Percentiles rank a stretch among this genome's conserved stretches.
Evolutionary conservation across 176 grass and related monocot species (phyloP).

Genomic region (Areca catechu): DNA sequence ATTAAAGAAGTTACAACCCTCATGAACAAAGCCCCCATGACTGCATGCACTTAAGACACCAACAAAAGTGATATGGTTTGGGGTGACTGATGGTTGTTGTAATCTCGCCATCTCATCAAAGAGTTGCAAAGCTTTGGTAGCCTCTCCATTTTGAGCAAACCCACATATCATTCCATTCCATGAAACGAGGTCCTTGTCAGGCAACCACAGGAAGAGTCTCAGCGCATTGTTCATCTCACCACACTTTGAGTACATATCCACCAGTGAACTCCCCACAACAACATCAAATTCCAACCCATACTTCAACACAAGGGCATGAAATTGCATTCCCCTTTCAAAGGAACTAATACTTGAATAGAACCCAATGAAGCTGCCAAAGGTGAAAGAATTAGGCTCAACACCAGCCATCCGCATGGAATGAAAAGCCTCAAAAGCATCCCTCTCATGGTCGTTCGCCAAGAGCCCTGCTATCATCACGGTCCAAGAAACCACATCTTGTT

Average conservation of each 20-base stretch:
- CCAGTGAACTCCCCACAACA: background rate
- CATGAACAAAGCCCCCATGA: constrained; percentile 1
- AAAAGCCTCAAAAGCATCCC: constrained; percentile 14
- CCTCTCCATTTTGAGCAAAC: constrained; percentile 16
- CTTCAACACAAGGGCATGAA: constrained; percentile 24
- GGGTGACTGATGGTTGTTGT: background rate
- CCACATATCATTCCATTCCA: constrained; percentile 21
- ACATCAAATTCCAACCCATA: constrained; percentile 20
- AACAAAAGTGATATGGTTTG: constrained; percentile 12
- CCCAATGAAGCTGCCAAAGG: constrained; percentile 26
- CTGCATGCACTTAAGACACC: constrained; percentile 17
- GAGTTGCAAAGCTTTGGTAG: constrained; percentile 5
- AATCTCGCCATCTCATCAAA: constrained; percentile 7
- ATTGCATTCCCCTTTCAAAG: constrained; percentile 17
- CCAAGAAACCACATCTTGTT: constrained; percentile 28
- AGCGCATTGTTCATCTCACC: background rate
- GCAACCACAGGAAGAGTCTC: constrained; percentile 7
- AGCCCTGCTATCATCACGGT: constrained; percentile 25
- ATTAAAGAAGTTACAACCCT: constrained; percentile 6
- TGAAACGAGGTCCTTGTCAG: constrained; percentile 15
- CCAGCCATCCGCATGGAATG: constrained; percentile 16
- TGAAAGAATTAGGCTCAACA: constrained; percentile 21
- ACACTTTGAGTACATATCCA: constrained; percentile 9
- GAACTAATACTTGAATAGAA: constrained; percentile 10
- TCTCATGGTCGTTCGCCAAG: background rate